Evolutionary conservation across 306 rosid species (phyloP).

Genomic region (Prunus mume): DNA sequence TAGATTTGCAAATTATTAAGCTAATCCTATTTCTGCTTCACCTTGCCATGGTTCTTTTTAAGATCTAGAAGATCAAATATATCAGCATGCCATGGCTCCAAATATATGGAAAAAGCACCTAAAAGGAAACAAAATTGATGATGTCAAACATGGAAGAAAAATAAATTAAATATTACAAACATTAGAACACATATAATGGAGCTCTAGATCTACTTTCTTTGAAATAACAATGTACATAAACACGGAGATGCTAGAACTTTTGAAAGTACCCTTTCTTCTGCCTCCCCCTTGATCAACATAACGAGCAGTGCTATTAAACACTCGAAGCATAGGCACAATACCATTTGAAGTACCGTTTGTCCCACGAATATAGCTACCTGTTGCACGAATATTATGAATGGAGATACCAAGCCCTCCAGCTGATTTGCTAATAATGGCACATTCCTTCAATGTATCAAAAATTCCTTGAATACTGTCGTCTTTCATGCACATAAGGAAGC

Average conservation of each 20-base stretch:
- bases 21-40: conserved; percentile 6
- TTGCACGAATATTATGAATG: conserved; percentile 65
- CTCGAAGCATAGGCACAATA: conserved; percentile 73
- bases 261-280: conserved; percentile 74
- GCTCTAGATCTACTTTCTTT: not conserved
- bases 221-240: not conserved
- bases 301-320: conserved; percentile 90
- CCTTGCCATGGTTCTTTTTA: conserved; percentile 82
- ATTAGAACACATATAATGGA: not conserved
- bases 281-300: conserved; percentile 97
- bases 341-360: conserved; percentile 95
- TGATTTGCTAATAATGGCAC: conserved; percentile 89
- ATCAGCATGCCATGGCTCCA: conserved; percentile 98
- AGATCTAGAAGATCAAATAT: conserved; percentile 69
- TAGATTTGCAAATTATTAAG: not conserved
- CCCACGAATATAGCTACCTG: conserved; percentile 84
- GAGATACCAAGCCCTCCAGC: conserved; percentile 96
- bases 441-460: conserved; percentile 82
- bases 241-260: not conserved
- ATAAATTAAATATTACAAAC: not conserved
- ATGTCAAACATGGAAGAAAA: not conserved
- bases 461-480: conserved; percentile 84
- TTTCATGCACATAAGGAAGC: conserved; percentile 85
- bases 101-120: conserved; percentile 90
- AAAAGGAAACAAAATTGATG: not conserved